Evolutionary conservation across 202 grass and related monocot species (phyloP), one percentile per base, ranked within the genome.

Genomic region (Elaeis oleifera): DNA sequence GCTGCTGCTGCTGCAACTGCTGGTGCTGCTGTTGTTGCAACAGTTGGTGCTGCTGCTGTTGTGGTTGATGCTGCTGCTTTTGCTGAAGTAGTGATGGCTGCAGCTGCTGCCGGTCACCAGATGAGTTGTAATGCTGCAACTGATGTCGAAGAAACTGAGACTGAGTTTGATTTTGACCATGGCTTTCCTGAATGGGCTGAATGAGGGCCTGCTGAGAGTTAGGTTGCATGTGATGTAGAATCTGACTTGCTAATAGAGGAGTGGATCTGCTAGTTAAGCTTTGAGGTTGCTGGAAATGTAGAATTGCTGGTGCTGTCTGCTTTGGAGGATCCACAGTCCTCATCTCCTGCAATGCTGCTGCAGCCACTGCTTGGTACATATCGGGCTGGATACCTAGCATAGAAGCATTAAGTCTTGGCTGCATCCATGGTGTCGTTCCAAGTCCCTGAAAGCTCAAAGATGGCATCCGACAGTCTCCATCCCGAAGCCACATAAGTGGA

Each of bases 301-400:
- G 36, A 20, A 81, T 44, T 67, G 75, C 67, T 1, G 75, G 69
- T 19, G 76, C 59, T 23, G 76, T 62, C 68, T 88, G 87, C 64
- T 90, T 90, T 32, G 80, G 72, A 71, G 69, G 68, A 76, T 96
- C 87, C 48, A 78, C 73, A 53, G 59, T 68, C 69, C 92, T 77
- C 54, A 91, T 85, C 50, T 96, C 92, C 67, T 88, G 81, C 14
- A 91, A 71, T 59, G 87, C 92, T 13, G 84, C 84, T 20, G 84
- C 73, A 74, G 92, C 87, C 87, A 89, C 88, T 73, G 83, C 74
- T 74, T 91, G 87, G 74, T 89, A 91, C 58, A 86, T 77, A 65
- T 89, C 87, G 36, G 92, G 79, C 68, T 96, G 84, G 50, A 96
- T 48, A 58, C 83, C 76, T 50, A 80, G 56, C 70, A 83, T 61